These are phyloP conservation scores for Fusarium denticulatum DNA, from an alignment of 2,329 filamentous ascomycete species.

Conservation along the genomic window DNA sequence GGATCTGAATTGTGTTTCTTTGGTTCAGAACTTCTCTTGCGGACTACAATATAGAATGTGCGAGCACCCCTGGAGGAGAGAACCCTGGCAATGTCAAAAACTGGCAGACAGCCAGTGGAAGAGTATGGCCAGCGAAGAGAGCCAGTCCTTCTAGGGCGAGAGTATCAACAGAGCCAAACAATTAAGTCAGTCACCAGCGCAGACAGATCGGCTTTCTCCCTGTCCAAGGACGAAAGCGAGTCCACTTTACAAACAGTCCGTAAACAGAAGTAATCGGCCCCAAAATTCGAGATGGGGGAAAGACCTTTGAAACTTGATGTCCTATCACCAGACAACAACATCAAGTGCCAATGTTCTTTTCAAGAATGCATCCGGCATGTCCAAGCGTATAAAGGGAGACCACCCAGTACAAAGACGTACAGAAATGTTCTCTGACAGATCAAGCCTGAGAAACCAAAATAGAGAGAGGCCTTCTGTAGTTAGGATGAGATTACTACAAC, in stretches of 20 bases:
- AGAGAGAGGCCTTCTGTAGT: neutral
- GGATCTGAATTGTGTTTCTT: neutral
- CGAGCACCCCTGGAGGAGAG: neutral
- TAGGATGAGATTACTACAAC: neutral
- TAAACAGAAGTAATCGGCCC: slow-evolving; percentile 57
- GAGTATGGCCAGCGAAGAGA: neutral
- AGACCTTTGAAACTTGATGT: slow-evolving; percentile 60
- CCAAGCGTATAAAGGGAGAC: neutral
- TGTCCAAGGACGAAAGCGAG: neutral
- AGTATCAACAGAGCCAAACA: neutral
- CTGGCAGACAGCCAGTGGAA: neutral
- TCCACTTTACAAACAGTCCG: neutral
- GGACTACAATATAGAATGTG: neutral
- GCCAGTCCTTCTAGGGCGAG: neutral
- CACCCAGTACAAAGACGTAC: neutral
- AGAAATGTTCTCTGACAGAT: neutral
- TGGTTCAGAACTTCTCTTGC: neutral
- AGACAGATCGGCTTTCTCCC: neutral
- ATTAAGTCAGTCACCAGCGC: slow-evolving; percentile 51
- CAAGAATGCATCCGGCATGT: neutral
- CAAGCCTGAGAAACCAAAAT: neutral
- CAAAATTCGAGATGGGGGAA: slow-evolving; percentile 40
- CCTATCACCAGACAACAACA: slow-evolving; percentile 56
- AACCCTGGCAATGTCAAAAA: neutral
- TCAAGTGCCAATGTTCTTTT: neutral